Evolutionary conservation across 805 yeast species (phyloP), one percentile per base, ranked within the genome.

Genomic region (Myxozyma nipponensis): DNA sequence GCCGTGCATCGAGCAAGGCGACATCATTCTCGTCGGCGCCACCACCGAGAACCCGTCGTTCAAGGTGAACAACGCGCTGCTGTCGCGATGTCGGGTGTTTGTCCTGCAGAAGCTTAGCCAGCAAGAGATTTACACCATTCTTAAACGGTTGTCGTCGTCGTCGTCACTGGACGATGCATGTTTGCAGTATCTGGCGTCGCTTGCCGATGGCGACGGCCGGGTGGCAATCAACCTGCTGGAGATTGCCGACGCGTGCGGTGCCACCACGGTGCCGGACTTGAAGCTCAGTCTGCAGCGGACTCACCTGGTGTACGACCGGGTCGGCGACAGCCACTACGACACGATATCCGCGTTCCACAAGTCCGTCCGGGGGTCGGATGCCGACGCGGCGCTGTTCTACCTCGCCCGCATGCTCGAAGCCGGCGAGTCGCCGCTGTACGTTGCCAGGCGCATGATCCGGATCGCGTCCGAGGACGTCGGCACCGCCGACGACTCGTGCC

Each of bases 381-480:
- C 90, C 0, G 87, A 93, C 69, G 98, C 97, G 0, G 83, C 98
- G 0, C 69, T 93, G 53, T 90, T 82, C 65, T 93, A 93, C 63
- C 69, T 93, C 19, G 91, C 83, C 0, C 75, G 89, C 42, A 93
- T 93, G 98, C 72, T 93, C 1, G 77, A 79, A 57, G 95, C 95
- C 2, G 98, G 98, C 0, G 98, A 95, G 65, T 95, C 86, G 62
- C 97, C 97, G 0, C 68, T 88, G 22, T 93, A 84, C 61, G 81
- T 93, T 10, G 89, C 93, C 0, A 73, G 99, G 39, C 72, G 98
- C 58, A 85, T 93, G 95, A 83, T 93, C 3, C 75, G 96, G 3
- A 93, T 93, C 19, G 98, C 98, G 0, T 83, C 93, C 63, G 99
- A 93, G 65, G 99, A 93, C 65, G 73, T 93, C 24, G 99, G 99